These are phyloP conservation scores for Pleurotus salmoneostramineus DNA, from an alignment of 768 basidiomycete species.

Conservation along the genomic window DNA sequence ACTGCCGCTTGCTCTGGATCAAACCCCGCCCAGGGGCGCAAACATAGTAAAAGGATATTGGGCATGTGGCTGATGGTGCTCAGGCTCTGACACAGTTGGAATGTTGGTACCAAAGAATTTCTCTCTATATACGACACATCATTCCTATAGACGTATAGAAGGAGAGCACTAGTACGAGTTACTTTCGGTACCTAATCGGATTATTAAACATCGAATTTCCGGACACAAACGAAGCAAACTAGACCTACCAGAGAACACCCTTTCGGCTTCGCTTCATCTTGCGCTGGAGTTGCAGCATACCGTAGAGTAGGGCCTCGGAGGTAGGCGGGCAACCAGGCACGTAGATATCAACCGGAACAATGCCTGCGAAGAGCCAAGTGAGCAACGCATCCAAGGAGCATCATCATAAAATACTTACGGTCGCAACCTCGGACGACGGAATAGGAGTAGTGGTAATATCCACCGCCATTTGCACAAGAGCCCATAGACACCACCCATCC, in stretches of 20 bases:
- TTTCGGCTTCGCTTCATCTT: conserved; percentile 92
- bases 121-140: not conserved
- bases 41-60: not conserved
- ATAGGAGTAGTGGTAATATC: conserved; percentile 98
- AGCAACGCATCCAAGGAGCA: not conserved
- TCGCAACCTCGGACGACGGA: conserved; percentile 98
- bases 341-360: conserved; percentile 98
- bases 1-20: not conserved
- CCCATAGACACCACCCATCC: conserved; percentile 99
- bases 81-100: not conserved
- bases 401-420: conserved; percentile 47
- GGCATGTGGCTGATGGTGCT: not conserved
- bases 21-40: conserved; percentile 1
- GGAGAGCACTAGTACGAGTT: conserved; percentile 10
- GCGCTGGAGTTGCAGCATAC: conserved; percentile 94
- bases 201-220: not conserved
- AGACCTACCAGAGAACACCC: conserved; percentile 76
- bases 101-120: not conserved
- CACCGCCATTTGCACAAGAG: conserved; percentile 97
- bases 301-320: conserved; percentile 95
- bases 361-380: conserved; percentile 43
- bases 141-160: not conserved
- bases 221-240: not conserved
- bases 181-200: conserved; percentile 53
- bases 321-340: conserved; percentile 94